These are phyloP conservation scores for Primulina tabacum DNA, from an alignment of 257 asterid species.

Conservation along the genomic window DNA sequence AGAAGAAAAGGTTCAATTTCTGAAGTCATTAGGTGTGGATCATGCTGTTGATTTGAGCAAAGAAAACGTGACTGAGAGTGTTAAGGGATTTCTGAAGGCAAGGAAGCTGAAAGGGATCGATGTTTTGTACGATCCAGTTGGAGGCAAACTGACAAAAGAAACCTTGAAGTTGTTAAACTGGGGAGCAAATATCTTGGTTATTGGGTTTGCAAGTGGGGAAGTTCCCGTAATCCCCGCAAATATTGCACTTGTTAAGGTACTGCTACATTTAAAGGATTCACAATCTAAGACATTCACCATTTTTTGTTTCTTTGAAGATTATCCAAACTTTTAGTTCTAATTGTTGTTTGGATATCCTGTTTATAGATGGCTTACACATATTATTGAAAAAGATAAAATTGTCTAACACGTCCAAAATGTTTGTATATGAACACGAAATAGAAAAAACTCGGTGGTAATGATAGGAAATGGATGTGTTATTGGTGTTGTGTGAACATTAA, in stretches of 20 bases:
- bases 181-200: conserved; percentile 93
- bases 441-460: neutral
- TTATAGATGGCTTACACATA: neutral
- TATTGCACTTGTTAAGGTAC: conserved; percentile 94
- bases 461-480: neutral
- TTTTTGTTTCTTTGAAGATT: conserved; percentile 1
- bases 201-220: conserved; percentile 96
- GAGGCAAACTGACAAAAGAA: conserved; percentile 86
- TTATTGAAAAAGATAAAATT: neutral
- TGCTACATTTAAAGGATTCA: neutral
- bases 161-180: conserved; percentile 71
- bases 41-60: conserved; percentile 77
- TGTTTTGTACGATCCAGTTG: conserved; percentile 95
- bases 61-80: conserved; percentile 62
- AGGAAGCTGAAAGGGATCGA: conserved; percentile 86
- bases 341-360: neutral
- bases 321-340: neutral
- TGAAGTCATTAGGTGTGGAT: conserved; percentile 79
- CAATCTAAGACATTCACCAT: neutral
- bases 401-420: neutral
- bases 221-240: conserved; percentile 82
- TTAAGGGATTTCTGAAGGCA: conserved; percentile 66
- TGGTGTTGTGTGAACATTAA: neutral
- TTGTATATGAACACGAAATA: neutral
- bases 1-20: conserved; percentile 65